Conservation (phyloP, 169 alveolate species). For the Besnoitia besnoiti region DNA sequence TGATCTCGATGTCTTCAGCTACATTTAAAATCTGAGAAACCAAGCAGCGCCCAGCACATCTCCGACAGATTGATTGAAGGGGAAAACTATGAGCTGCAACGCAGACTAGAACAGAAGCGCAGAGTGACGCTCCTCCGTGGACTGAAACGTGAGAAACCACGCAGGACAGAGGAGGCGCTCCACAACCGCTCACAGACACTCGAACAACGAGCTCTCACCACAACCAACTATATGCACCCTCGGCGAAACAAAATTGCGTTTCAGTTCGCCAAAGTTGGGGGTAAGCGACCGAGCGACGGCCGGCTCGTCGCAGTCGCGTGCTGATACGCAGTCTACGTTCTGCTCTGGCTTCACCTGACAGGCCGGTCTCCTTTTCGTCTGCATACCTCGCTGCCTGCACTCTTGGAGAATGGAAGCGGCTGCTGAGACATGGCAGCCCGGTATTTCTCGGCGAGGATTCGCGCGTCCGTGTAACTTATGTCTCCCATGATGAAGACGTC, state of each 20-base stretch:
- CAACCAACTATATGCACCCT: no score
- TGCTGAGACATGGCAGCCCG: not conserved
- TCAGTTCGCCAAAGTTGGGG: no score
- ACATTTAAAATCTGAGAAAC: slow-evolving; percentile 55
- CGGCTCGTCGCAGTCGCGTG: no score
- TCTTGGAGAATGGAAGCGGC: slow-evolving; percentile 43
- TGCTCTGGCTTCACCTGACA: no score
- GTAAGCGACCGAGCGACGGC: no score
- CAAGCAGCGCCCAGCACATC: not conserved
- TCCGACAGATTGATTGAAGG: not conserved
- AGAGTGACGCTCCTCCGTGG: not conserved
- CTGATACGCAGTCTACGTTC: no score
- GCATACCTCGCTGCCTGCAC: slow-evolving; percentile 62
- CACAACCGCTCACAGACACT: no score
- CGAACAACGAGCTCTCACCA: no score
- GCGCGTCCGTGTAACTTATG: slow-evolving; percentile 36
- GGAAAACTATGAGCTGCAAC: not conserved
- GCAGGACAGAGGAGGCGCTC: no score
- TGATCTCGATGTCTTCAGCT: slow-evolving; percentile 58
- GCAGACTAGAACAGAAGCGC: not conserved
- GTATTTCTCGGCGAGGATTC: slow-evolving; percentile 43
- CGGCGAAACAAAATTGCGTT: no score
- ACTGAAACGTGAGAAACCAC: not conserved
- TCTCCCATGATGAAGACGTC: slow-evolving; percentile 70
- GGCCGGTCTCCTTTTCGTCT: not conserved